Base-by-base conservation (phyloP, 2,329 filamentous ascomycete genomes). In the Talaromyces sp. region DNA sequence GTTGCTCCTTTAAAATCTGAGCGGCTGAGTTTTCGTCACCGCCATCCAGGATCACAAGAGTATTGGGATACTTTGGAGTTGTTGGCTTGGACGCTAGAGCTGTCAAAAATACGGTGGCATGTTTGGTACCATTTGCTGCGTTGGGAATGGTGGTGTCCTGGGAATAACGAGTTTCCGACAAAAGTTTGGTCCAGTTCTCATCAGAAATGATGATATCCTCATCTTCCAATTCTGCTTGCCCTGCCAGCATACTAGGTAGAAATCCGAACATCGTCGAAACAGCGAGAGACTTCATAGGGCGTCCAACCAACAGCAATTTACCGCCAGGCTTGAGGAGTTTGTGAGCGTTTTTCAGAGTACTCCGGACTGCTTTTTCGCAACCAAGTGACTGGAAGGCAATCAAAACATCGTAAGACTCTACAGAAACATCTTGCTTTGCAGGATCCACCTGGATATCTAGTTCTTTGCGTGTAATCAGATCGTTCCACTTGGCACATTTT, bases 281-380 rank as follows among this genome's bases (percentile, higher is more conserved):
- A 13, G 22, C 19, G 43, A 47, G 43, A 47, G 43, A 47, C 19
- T 47, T 54, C 51, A 54, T 54, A 29, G 25, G 51, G 2, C 29
- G 25, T 25, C 51, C 83, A 5, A 79, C 63, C 0, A 84, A 58
- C 1, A 85, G 43, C 0, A 86, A 70, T 34, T 79, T 77, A 0
- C 83, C 84, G 1, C 78, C 81, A 0, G 83, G 79, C 31, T 67
- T 67, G 0, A 78, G 70, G 8, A 78, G 68, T 11, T 66, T 68
- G 3, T 68, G 69, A 0, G 76, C 67, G 63, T 77, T 70, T 1
- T n/a, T 15, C 34, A 75, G 22, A 2, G 70, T 71, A 22, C 43
- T 47, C 1, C 43, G n/a, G n/a, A 25, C 43, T 47, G 22, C 3
- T 13, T 22, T 11, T 47, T 47, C 43, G 11, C n/a, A 22, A 22